A percentile compares a stretch with the other conserved stretches of the same genome.
phyloP scores from a whole-genome alignment of 2,329 filamentous ascomycete species.

The Metarhizium anisopliae region DNA sequence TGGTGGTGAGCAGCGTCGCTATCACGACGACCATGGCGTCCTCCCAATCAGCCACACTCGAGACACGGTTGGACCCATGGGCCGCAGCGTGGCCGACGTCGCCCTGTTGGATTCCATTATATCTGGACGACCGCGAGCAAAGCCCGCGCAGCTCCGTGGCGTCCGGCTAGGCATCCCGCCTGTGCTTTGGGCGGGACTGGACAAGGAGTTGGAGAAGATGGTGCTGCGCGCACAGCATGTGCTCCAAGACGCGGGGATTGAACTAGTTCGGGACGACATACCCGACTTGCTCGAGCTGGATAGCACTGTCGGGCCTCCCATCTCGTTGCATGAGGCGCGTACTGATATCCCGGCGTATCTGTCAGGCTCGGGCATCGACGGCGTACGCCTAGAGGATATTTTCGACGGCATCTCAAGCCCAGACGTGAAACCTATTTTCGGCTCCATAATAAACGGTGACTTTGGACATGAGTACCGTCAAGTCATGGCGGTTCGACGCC shows the following conservation, averaged over 20 bases:
- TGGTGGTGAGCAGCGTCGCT: conserved; percentile 8
- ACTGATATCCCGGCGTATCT: conserved; percentile 8
- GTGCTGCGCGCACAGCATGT: not conserved
- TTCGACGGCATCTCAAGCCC: conserved; percentile 4
- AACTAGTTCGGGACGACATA: conserved; percentile 9
- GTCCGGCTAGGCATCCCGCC: conserved; percentile 9
- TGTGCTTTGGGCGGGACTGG: conserved; percentile 9
- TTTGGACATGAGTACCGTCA: conserved; percentile 5
- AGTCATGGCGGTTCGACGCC: conserved; percentile 7
- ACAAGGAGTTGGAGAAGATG: conserved; percentile 6
- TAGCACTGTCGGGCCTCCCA: conserved; percentile 1
- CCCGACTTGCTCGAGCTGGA: conserved; percentile 8
- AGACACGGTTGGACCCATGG: conserved; percentile 59
- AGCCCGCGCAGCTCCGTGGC: conserved; percentile 1
- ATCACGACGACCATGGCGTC: conserved; percentile 26
- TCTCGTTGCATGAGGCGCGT: conserved; percentile 7
- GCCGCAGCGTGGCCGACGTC: conserved; percentile 56
- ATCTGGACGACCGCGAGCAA: conserved; percentile 33
- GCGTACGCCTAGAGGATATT: conserved; percentile 5
- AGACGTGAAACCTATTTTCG: not conserved
- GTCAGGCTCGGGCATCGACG: conserved; percentile 1
- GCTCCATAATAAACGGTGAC: conserved; percentile 1
- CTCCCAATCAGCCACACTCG: conserved; percentile 57
- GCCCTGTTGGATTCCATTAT: conserved; percentile 55
- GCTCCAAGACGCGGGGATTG: conserved; percentile 7